A percentile compares a stretch with the other conserved stretches of the same genome.
Conservation (phyloP, 2,329 filamentous ascomycete species). For the Ceratocystis destructans region DNA sequence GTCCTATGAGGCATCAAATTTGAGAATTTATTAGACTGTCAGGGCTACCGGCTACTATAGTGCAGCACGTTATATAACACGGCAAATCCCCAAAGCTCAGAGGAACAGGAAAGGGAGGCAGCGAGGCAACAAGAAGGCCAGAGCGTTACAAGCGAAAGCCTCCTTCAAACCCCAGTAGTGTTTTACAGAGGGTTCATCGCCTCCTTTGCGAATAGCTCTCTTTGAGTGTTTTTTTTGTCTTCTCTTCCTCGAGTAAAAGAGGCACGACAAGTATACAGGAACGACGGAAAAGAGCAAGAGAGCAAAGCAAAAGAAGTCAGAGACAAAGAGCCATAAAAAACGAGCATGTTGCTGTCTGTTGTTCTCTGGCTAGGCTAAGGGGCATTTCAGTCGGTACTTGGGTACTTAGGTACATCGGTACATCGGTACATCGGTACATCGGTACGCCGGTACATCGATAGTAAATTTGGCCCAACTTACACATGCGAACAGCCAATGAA, state of each 20-base stretch:
- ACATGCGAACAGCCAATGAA: not conserved
- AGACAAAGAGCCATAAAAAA: not conserved
- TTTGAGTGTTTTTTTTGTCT: not conserved
- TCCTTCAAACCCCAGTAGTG: slow-evolving; percentile 17
- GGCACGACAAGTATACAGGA: not conserved
- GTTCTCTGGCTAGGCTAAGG: no score
- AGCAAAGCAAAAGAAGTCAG: not conserved
- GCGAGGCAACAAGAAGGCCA: not conserved
- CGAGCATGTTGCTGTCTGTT: no score
- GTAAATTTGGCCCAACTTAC: not conserved
- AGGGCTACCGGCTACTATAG: no score
- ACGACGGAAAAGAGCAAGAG: not conserved
- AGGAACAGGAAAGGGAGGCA: not conserved
- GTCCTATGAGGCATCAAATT: no score
- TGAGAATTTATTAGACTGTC: no score
- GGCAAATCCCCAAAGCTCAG: not conserved
- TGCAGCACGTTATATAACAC: no score
- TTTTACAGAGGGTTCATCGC: slow-evolving; percentile 14
- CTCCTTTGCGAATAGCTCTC: not conserved
- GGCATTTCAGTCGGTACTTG: not conserved
- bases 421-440: not conserved
- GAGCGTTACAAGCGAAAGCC: slow-evolving; percentile 12
- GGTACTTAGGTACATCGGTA: not conserved
- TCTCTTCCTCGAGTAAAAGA: no score
- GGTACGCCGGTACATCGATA: not conserved